phyloP scores from a whole-genome alignment of 2,329 filamentous ascomycete genomes.

The Aspergillus sp. region DNA sequence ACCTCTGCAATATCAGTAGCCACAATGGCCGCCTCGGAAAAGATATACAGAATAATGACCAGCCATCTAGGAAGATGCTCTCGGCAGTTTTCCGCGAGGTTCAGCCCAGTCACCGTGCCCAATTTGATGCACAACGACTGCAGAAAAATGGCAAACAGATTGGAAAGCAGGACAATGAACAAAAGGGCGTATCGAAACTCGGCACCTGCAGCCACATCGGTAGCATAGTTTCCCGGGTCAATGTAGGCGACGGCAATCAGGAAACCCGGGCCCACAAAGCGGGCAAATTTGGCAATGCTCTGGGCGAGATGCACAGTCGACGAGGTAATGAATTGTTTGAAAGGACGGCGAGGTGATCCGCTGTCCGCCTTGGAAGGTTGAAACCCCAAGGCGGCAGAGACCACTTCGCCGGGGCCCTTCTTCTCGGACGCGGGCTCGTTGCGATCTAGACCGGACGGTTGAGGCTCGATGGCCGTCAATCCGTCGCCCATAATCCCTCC shows the following conservation, averaged over 20 bases:
- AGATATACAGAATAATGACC: conserved; percentile 59
- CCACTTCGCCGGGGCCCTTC: conserved; percentile 27
- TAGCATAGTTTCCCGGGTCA: conserved; percentile 52
- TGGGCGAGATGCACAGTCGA: conserved; percentile 23
- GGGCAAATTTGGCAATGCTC: conserved; percentile 40
- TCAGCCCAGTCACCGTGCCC: conserved; percentile 66
- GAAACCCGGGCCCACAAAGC: conserved; percentile 50
- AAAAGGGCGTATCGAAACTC: conserved; percentile 45
- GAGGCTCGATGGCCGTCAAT: conserved; percentile 21
- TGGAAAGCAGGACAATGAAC: conserved; percentile 50
- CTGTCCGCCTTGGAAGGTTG: conserved; percentile 30
- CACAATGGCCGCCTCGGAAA: conserved; percentile 68
- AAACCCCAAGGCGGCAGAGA: conserved; percentile 27
- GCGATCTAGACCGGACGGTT: conserved; percentile 21
- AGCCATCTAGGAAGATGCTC: conserved; percentile 66
- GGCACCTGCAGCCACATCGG: conserved; percentile 50
- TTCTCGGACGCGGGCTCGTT: conserved; percentile 24
- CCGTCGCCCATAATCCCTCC: conserved; percentile 23
- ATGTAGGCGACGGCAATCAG: conserved; percentile 51
- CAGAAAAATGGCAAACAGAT: conserved; percentile 49
- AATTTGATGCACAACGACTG: conserved; percentile 58
- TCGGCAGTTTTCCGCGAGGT: conserved; percentile 66
- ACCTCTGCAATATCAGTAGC: conserved; percentile 71
- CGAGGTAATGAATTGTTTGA: conserved; percentile 17
- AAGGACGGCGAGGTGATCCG: conserved; percentile 32